phyloP scores from a whole-genome alignment of 345 rosid genomes.

The Eucalyptus grandis region DNA sequence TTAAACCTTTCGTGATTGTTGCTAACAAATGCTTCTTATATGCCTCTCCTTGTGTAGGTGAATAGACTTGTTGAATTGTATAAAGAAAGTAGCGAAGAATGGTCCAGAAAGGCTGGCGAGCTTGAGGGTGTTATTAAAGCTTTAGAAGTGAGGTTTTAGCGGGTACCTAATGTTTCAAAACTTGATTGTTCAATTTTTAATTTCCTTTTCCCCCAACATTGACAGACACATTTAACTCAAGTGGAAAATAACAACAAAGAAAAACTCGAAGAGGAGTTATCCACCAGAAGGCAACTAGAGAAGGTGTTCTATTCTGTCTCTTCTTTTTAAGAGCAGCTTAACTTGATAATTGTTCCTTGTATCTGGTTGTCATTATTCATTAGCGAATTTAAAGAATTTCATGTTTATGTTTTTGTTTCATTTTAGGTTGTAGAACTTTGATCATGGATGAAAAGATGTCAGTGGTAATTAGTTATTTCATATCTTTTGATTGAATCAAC shows the following conservation, averaged over 20 bases:
- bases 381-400: neutral
- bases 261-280: slow-evolving; percentile 67
- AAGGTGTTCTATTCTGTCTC: slow-evolving; percentile 33
- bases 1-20: neutral
- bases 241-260: slow-evolving; percentile 65
- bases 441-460: neutral
- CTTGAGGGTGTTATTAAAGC: slow-evolving; percentile 97
- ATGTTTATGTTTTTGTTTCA: neutral
- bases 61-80: slow-evolving; percentile 83
- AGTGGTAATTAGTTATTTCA: neutral
- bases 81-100: slow-evolving; percentile 91
- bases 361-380: neutral
- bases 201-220: neutral
- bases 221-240: slow-evolving; percentile 61
- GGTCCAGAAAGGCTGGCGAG: slow-evolving; percentile 90
- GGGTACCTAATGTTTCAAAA: neutral
- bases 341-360: neutral
- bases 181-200: neutral
- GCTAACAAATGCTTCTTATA: neutral
- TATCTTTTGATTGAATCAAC: neutral
- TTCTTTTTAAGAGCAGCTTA: neutral
- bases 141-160: slow-evolving; percentile 48
- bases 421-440: neutral
- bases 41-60: slow-evolving; percentile 21
- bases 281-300: slow-evolving; percentile 45